phyloP scores from a whole-genome alignment of 805 yeast species.

The Lipomyces kockii region DNA sequence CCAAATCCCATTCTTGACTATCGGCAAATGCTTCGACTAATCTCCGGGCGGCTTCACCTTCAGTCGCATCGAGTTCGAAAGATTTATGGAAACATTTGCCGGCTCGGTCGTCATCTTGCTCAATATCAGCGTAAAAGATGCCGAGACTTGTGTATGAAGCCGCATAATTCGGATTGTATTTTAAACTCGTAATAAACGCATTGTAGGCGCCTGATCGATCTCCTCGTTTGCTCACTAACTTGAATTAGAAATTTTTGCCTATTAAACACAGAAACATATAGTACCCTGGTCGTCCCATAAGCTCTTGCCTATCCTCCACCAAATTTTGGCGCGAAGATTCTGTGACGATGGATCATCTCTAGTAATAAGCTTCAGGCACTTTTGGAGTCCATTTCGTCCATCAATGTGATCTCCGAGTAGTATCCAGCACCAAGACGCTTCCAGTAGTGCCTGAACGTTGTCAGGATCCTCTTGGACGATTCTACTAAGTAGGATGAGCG shows the following conservation, averaged over 20 bases:
- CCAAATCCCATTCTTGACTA: constrained; percentile 80
- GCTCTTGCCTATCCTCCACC: constrained; percentile 78
- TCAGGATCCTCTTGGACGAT: constrained; percentile 58
- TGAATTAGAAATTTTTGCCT: constrained; percentile 28
- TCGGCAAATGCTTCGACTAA: constrained; percentile 72
- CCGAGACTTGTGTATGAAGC: constrained; percentile 86
- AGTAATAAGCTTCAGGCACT: constrained; percentile 51
- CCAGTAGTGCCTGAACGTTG: constrained; percentile 64
- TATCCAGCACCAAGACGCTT: constrained; percentile 78
- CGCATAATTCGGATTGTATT: constrained; percentile 67
- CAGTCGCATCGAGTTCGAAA: constrained; percentile 80
- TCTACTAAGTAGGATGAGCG: constrained; percentile 56
- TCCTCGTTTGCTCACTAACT: constrained; percentile 27
- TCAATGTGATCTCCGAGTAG: constrained; percentile 53
- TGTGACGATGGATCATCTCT: constrained; percentile 60
- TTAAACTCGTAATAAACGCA: constrained; percentile 60
- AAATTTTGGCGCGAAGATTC: constrained; percentile 61
- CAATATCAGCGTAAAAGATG: constrained; percentile 62
- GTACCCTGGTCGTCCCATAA: constrained; percentile 46
- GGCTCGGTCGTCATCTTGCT: constrained; percentile 67
- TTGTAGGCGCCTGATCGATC: constrained; percentile 58
- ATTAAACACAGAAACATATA: neutral
- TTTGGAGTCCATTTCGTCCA: constrained; percentile 59
- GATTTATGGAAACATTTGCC: constrained; percentile 88
- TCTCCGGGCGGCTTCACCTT: constrained; percentile 71